These are phyloP conservation scores for Fusarium chlamydosporum DNA, from an alignment of 2,329 filamentous ascomycete species.

Conservation along the genomic window DNA sequence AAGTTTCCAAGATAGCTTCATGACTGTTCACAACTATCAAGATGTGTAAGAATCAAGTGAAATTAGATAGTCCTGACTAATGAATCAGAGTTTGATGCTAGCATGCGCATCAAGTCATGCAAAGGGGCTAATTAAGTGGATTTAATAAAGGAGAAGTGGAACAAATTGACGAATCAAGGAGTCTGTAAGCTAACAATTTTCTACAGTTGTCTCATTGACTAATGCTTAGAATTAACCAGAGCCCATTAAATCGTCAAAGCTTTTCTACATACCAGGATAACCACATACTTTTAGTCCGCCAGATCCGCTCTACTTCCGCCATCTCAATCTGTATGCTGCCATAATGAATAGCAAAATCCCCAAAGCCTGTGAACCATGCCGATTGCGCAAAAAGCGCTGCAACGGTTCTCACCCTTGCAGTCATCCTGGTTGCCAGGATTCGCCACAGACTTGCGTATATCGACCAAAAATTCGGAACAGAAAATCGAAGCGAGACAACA, in stretches of 20 bases:
- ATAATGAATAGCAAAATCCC: not conserved
- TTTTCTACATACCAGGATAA: not conserved
- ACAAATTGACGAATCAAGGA: too few relatives aligned
- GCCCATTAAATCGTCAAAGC: not conserved
- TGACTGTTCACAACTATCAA: too few relatives aligned
- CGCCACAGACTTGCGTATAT: not conserved
- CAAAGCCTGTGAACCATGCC: not conserved
- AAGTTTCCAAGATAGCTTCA: too few relatives aligned
- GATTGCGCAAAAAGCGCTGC: not conserved
- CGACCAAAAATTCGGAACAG: not conserved
- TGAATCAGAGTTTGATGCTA: too few relatives aligned
- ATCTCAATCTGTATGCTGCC: not conserved
- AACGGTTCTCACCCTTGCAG: not conserved
- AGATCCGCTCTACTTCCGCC: conserved; percentile 1
- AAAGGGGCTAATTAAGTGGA: too few relatives aligned
- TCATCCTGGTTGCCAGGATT: not conserved
- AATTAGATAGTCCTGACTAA: too few relatives aligned
- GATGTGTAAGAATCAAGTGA: too few relatives aligned
- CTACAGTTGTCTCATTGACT: not conserved
- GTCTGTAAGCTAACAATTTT: too few relatives aligned
- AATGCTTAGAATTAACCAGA: not conserved
- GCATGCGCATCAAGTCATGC: too few relatives aligned
- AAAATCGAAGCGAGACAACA: not conserved
- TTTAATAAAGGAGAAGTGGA: too few relatives aligned
- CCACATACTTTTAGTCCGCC: not conserved